Evolutionary conservation across 2,329 filamentous ascomycete genomes (phyloP), one percentile per base, ranked within the genome.

Genomic region (Aureobasidium sp.): DNA sequence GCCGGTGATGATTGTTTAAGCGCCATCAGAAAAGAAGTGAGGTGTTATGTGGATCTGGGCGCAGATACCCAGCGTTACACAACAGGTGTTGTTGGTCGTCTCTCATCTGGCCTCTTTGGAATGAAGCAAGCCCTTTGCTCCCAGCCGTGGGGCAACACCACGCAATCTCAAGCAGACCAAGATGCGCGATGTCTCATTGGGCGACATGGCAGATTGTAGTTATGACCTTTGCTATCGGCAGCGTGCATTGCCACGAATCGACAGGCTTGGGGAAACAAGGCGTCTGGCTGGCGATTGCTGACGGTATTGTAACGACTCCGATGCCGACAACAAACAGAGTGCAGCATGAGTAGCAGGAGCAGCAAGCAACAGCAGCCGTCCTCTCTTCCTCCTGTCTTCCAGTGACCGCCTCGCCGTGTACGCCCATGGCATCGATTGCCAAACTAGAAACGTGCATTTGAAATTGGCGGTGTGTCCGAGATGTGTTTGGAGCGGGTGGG

Each of bases 391-490:
- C 56, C 44, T 60, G 45, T 45, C 56, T 51, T 22, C 27, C 20
- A 51, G 57, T 60, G 57, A 51, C 57, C 57, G 45, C 57, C 45
- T 34, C 45, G 11, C 36, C 36, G 34, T 51, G 57, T 60, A 51
- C 44, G 44, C 57, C 57, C 45, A 34, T 49, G 14, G 44, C 17
- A 31, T 47, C 42, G 36, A 51, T 60, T 60, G 57, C 57, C 45
- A 60, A 31, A 51, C 57, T 36, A 42, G 45, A 58, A 58, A 44
- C 45, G 39, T 51, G 57, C 57, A 51, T 49, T 60, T 51, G 44
- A 29, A 60, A 60, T 60, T 51, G 36, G 57, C 57, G 57, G 57
- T 60, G 57, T 60, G 57, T 60, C 17, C 44, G 36, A 51, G 45
- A 45, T 41, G 45, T 60, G 57, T 60, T 60, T 59, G 25, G 27